Conservation (phyloP, 768 basidiomycete species). For the Daedalea quercina region DNA sequence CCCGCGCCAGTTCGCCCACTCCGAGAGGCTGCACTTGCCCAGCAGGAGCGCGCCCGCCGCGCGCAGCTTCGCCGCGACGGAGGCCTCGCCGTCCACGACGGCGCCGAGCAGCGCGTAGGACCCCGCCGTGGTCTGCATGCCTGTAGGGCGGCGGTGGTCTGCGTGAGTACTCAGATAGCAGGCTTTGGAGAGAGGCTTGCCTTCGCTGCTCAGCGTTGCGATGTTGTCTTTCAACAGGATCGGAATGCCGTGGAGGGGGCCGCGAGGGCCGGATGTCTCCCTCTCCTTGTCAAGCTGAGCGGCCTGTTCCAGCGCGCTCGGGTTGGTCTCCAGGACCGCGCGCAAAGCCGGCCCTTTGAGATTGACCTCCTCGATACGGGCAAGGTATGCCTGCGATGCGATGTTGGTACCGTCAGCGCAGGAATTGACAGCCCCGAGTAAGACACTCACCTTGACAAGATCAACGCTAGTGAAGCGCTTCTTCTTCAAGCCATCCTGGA, state of each 20-base stretch:
- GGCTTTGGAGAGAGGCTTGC: constrained; percentile 9
- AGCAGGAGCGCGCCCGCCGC: constrained; percentile 33
- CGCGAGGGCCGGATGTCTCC: constrained; percentile 9
- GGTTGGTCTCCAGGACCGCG: constrained; percentile 54
- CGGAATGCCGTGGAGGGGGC: constrained; percentile 30
- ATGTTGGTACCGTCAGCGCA: not conserved
- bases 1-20: constrained; percentile 39
- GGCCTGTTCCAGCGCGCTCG: constrained; percentile 45
- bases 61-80: constrained; percentile 25
- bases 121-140: constrained; percentile 33
- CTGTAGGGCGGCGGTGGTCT: too few relatives aligned
- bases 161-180: not conserved
- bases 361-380: constrained; percentile 66
- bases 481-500: constrained; percentile 41
- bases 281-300: constrained; percentile 25
- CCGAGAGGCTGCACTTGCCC: constrained; percentile 30
- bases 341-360: constrained; percentile 47
- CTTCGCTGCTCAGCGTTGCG: constrained; percentile 26
- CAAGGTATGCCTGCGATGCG: constrained; percentile 48
- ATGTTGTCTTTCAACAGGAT: constrained; percentile 33
- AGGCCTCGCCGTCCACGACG: constrained; percentile 27
- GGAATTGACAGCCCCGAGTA: not conserved
- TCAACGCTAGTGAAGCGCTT: constrained; percentile 53
- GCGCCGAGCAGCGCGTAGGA: constrained; percentile 28
- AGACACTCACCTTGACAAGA: constrained; percentile 45